Evolutionary conservation across 2,329 filamentous ascomycete genomes (phyloP), one percentile per base, ranked within the genome.

Genomic region (Trichoderma gracile): DNA sequence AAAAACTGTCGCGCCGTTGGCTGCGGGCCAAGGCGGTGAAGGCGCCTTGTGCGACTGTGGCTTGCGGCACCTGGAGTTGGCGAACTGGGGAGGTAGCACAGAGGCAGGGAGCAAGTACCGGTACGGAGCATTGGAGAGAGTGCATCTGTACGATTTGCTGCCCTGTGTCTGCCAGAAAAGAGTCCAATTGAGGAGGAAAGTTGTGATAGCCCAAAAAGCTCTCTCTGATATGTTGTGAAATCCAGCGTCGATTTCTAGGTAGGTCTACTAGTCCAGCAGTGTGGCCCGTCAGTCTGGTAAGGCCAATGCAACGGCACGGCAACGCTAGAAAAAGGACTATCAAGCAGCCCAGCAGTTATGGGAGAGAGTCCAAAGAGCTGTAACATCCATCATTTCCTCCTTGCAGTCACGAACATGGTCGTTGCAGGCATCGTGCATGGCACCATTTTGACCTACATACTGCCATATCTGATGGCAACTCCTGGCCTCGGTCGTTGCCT

Each of bases 1-100:
- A 65, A 65, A 65, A 65, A 65, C 57, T 21, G 53, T 65, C 63
- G 47, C 57, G 59, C 64, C 64, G 64, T 33, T 45, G 45, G 61
- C 56, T 46, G 46, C 14, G 38, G 56, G 55, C 52, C 21, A 63
- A 57, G 45, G 64, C 64, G 64, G 64, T 65, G 64, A 63, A 38
- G 33, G 45, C n/a, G n/a, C 30, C 8, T 8, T 38, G 53, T n/a
- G 53, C 12, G 2, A 14, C 17, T 46, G n/a, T 47, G 50, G 53
- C 53, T 19, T 30, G 54, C 33, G 55, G 55, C 43, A 59, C 56
- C 55, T 58, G 23, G n/a, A 21, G 27, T 43, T 58, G 23, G 55
- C 55, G 42, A 58, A 47, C 55, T 38, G 55, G 55, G n/a, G 12
- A 27, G 4, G 25, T 15, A 57, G 42, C 54, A 56, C 53, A 57